Conservation (phyloP, 306 rosid species). For the Vigna unguiculata region DNA sequence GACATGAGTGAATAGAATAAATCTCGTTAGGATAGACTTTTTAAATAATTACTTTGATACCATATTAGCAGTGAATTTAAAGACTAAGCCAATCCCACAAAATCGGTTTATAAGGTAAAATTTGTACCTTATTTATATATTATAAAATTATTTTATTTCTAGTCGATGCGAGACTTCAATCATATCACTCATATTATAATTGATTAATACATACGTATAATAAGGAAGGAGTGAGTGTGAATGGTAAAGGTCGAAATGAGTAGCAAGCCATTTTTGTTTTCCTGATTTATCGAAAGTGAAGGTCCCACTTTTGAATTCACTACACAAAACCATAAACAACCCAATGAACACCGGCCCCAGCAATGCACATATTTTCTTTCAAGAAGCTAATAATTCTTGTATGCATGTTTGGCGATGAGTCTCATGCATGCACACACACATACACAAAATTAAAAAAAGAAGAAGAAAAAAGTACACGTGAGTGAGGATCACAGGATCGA, state of each 20-base stretch:
- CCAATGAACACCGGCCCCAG: constrained; percentile 1
- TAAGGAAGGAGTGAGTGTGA: constrained; percentile 22
- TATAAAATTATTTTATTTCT: too few species aligned
- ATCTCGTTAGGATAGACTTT: too few species aligned
- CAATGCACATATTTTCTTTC: not conserved
- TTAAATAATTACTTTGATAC: too few species aligned
- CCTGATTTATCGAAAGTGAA: constrained; percentile 29
- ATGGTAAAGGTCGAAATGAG: constrained; percentile 10
- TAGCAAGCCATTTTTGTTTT: constrained; percentile 3
- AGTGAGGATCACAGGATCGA: constrained; percentile 48
- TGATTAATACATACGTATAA: too few species aligned
- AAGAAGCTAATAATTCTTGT: not conserved
- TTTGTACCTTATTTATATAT: too few species aligned
- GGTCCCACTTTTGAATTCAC: constrained; percentile 44
- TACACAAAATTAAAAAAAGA: too few species aligned
- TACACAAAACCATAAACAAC: constrained; percentile 16
- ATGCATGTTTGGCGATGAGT: not conserved
- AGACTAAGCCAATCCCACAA: too few species aligned
- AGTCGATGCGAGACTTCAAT: too few species aligned
- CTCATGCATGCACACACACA: constrained; percentile 12
- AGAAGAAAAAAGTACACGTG: constrained; percentile 43
- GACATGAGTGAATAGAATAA: too few species aligned
- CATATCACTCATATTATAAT: too few species aligned
- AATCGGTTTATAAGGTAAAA: too few species aligned
- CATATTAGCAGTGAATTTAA: too few species aligned